These are phyloP conservation scores for Pyricularia pennisetigena DNA, from an alignment of 2,329 filamentous ascomycete species.

Conservation along the genomic window DNA sequence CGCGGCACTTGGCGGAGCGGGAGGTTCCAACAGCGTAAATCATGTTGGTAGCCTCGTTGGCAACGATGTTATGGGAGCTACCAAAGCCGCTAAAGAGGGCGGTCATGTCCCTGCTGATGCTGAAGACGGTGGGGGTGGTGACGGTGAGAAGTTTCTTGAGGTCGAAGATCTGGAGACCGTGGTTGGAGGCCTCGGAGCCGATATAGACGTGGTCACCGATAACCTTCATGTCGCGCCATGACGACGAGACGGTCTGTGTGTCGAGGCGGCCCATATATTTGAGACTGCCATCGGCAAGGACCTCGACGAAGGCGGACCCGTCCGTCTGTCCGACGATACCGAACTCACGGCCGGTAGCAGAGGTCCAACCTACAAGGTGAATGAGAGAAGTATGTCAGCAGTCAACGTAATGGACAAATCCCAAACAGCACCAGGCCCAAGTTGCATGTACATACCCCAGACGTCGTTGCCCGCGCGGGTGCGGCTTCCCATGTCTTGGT, in stretches of 20 bases:
- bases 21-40: slow-evolving; percentile 34
- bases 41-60: slow-evolving; percentile 16
- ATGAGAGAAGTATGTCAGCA: background rate
- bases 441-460: background rate
- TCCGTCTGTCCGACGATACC: slow-evolving; percentile 43
- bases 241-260: slow-evolving; percentile 18
- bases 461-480: background rate
- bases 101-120: background rate
- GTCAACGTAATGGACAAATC: background rate
- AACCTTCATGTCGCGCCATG: slow-evolving; percentile 41
- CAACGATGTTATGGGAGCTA: slow-evolving; percentile 5
- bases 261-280: slow-evolving; percentile 42
- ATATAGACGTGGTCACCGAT: slow-evolving; percentile 24
- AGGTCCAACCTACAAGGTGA: slow-evolving; percentile 35
- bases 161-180: slow-evolving; percentile 55
- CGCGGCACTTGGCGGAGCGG: slow-evolving; percentile 31
- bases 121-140: slow-evolving; percentile 15
- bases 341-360: slow-evolving; percentile 42
- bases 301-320: slow-evolving; percentile 43
- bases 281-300: slow-evolving; percentile 37
- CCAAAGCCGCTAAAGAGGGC: slow-evolving; percentile 3
- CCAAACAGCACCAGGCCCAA: background rate
- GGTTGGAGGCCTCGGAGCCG: slow-evolving; percentile 31
- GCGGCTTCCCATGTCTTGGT: slow-evolving; percentile 3
- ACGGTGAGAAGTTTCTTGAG: slow-evolving; percentile 43